Base-by-base conservation (phyloP, 2,329 filamentous ascomycete species). In the Ophidiomyces ophidiicola region DNA sequence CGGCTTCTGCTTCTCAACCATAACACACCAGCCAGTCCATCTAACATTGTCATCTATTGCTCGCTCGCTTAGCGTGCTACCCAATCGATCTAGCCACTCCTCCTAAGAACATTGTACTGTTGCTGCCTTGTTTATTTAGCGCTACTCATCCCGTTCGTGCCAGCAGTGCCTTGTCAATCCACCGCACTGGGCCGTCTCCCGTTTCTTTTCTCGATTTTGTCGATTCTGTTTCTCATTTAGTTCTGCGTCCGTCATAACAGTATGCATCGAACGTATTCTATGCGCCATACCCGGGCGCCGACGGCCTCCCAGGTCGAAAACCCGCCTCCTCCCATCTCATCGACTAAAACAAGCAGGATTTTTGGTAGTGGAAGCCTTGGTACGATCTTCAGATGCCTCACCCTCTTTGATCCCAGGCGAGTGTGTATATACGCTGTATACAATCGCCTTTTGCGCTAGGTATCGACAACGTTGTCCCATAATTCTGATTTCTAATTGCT, bases 201-300 rank as follows among this genome's bases (percentile, higher is more conserved):
- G 4, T 20, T 20, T 19, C 12, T 7, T 29, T 28, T 18, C 10
- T 18, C 21, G 12, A 17, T 32, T 21, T 15, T 14, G 14, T 25
- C n/a, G 18, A 23, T 21, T 14, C 21, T 29, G 17, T 33, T 28
- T 32, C 36, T 14, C 14, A 17, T 21, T 15, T 37, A 31, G 15
- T 18, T 36, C 18, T 8, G 26, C 35, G 24, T 11, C n/a, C 24
- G 11, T 37, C 17, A 15, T 36, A 44, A 36, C 55, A 57, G 46
- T 47, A 98, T 98, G 88, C 90, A 98, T 76, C 86, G 88, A 63
- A 94, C 90, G 50, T 98, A 96, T 64, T 94, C 86, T 55, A 93
- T 94, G 90, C 87, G 90, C 80, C 82, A 92, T 67, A 81, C 83
- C 65, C 80, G 90, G 73, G 85, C 85, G 64, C 90, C 90, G 34